Evolutionary conservation across 2,329 filamentous ascomycete genomes (phyloP), one percentile per base, ranked within the genome.

Genomic region (Fusarium hainanense): DNA sequence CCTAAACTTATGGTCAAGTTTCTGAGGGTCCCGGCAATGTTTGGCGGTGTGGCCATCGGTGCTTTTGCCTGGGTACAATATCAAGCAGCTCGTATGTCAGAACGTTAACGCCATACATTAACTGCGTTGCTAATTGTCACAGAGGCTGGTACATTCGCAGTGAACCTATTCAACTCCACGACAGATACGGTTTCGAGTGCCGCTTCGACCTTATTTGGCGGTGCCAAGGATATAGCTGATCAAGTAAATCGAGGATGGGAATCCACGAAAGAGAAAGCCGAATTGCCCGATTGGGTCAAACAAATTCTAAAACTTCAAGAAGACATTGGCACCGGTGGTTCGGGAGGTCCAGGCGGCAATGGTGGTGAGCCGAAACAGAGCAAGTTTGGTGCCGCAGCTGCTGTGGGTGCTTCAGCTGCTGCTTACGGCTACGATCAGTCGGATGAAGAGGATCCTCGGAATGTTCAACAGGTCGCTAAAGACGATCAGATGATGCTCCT

Each of bases 401-500:
- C 87, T n/a, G 88, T 85, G 8, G 93, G 89, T 63, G 92, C 91
- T 28, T 90, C 91, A 34, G 93, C 90, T 32, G 88, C 91, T 18
- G 93, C 93, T 1, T 93, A 97, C 77, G 93, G 91, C 40, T 91
- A 94, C 74, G 90, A 93, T 23, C 85, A 90, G 60, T 88, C 89
- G 4, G 81, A 84, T 41, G 89, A 92, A 37, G 89, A 95, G 37
- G 88, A 91, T 68, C 80, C 85, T 7, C 85, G 89, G 58, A 83
- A 85, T 11, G 84, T 82, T 21, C 88, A 91, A 58, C 89, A 92
- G 76, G 85, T 87, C 50, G 93, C 93, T 20, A 89, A 90, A 75
- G 96, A 99, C 75, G 96, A 99, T 78, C 96, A 99, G 80, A 99
- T 99, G 95, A 99, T 99, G 96, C 86, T 98, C 72, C 84, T 99